phyloP scores from a whole-genome alignment of 2,329 filamentous ascomycete species.

The Curvularia sp. region DNA sequence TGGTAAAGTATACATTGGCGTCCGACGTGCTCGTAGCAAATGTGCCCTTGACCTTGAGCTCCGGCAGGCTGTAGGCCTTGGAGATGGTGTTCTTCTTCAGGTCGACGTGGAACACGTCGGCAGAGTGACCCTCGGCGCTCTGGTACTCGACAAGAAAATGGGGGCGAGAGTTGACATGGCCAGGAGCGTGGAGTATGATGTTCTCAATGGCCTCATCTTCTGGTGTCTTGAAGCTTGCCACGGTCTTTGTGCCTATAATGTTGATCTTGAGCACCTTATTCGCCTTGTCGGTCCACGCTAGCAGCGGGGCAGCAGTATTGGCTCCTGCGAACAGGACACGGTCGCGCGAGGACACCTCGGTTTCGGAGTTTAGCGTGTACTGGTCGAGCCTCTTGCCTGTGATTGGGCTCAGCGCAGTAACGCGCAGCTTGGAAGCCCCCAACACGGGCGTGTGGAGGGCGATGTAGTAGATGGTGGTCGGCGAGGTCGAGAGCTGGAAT shows the following conservation, averaged over 20 bases:
- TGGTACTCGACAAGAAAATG: constrained; percentile 87
- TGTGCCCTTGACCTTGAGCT: constrained; percentile 71
- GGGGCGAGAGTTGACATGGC: constrained; percentile 71
- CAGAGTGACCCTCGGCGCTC: constrained; percentile 74
- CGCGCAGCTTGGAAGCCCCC: constrained; percentile 75
- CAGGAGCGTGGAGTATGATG: constrained; percentile 74
- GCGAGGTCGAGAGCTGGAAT: constrained; percentile 76
- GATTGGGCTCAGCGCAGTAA: constrained; percentile 73
- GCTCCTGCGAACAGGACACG: constrained; percentile 78
- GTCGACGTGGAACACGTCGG: constrained; percentile 85
- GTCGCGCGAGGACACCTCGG: constrained; percentile 69
- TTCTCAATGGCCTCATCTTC: constrained; percentile 54
- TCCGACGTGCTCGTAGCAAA: constrained; percentile 80
- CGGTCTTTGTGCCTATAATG: constrained; percentile 63
- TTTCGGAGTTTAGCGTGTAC: constrained; percentile 74
- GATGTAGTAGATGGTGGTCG: constrained; percentile 75
- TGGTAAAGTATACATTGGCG: constrained; percentile 87
- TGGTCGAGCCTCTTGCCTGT: constrained; percentile 77
- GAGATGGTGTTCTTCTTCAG: constrained; percentile 70
- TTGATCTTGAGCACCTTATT: constrained; percentile 72
- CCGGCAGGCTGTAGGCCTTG: constrained; percentile 83
- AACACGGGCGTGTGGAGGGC: constrained; percentile 71
- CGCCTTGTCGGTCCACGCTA: constrained; percentile 74
- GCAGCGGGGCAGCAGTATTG: constrained; percentile 75
- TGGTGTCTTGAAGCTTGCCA: constrained; percentile 55